phyloP scores from a whole-genome alignment of 768 basidiomycete genomes.

The Clathrus columnatus region DNA sequence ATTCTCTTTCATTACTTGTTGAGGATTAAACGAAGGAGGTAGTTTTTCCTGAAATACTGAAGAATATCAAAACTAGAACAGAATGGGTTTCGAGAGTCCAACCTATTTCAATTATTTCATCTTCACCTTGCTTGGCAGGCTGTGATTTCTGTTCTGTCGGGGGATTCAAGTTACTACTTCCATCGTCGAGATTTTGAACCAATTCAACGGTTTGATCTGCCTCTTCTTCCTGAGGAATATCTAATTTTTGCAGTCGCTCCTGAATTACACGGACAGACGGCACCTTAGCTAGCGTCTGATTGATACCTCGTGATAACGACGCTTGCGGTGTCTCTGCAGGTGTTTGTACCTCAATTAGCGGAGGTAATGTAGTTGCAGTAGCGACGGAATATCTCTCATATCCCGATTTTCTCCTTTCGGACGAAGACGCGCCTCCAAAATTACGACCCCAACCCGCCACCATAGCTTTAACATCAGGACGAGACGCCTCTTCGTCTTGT shows the following conservation, averaged over 20 bases:
- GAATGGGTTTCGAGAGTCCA: slow-evolving; percentile 12
- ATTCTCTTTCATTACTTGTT: slow-evolving; percentile 31
- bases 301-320: slow-evolving; percentile 31
- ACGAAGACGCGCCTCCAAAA: slow-evolving; percentile 16
- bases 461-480: slow-evolving; percentile 10
- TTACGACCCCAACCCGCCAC: slow-evolving; percentile 14
- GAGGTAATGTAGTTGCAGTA: slow-evolving; percentile 44
- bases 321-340: slow-evolving; percentile 45
- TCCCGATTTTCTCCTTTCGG: slow-evolving; percentile 57
- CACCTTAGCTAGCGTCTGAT: not conserved
- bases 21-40: slow-evolving; percentile 42
- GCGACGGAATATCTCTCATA: slow-evolving; percentile 53
- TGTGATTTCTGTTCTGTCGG: not conserved
- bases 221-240: not conserved
- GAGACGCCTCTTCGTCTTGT: slow-evolving; percentile 7
- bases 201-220: no score
- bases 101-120: slow-evolving; percentile 27
- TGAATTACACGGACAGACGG: not conserved
- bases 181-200: not conserved
- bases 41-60: slow-evolving; percentile 34
- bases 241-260: not conserved
- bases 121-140: not conserved
- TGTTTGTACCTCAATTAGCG: slow-evolving; percentile 60
- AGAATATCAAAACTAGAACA: slow-evolving; percentile 6
- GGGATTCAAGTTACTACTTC: not conserved